A percentile compares a stretch with the other conserved stretches of the same genome.
Conservation (phyloP, 768 basidiomycete genomes). For the Suillus cothurnatus region DNA sequence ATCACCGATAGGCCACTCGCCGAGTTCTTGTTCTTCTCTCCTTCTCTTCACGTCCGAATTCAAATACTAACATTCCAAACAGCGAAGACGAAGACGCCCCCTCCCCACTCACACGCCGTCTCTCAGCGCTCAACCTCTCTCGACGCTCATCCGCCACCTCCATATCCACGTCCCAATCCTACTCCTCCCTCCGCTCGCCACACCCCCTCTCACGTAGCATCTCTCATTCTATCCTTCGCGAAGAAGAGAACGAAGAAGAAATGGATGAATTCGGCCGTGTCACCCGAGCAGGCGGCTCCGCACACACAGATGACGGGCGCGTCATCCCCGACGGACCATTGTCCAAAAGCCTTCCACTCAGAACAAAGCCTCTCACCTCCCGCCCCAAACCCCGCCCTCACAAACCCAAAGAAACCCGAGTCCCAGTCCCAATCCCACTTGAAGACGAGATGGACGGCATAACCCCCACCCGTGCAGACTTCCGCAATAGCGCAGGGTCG, state of each 20-base stretch:
- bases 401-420: background rate
- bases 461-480: constrained; percentile 32
- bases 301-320: background rate
- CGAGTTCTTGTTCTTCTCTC: background rate
- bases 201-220: constrained; percentile 29
- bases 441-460: constrained; percentile 19
- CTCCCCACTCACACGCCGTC: constrained; percentile 61
- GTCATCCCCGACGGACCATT: background rate
- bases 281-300: background rate
- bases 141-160: constrained; percentile 49
- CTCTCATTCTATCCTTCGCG: constrained; percentile 33
- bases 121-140: constrained; percentile 58
- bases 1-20: background rate
- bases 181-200: constrained; percentile 7
- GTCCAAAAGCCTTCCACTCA: background rate
- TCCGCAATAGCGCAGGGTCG: constrained; percentile 26
- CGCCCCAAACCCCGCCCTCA: background rate
- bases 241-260: constrained; percentile 25
- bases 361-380: background rate
- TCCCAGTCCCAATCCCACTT: no score
- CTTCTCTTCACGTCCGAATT: background rate
- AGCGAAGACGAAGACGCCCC: constrained; percentile 79
- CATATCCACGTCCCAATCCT: constrained; percentile 24
- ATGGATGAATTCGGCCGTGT: constrained; percentile 29
- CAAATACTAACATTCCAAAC: constrained; percentile 12